phyloP scores from a whole-genome alignment of 1,284 basidiomycete genomes.

The Ganoderma sinense region DNA sequence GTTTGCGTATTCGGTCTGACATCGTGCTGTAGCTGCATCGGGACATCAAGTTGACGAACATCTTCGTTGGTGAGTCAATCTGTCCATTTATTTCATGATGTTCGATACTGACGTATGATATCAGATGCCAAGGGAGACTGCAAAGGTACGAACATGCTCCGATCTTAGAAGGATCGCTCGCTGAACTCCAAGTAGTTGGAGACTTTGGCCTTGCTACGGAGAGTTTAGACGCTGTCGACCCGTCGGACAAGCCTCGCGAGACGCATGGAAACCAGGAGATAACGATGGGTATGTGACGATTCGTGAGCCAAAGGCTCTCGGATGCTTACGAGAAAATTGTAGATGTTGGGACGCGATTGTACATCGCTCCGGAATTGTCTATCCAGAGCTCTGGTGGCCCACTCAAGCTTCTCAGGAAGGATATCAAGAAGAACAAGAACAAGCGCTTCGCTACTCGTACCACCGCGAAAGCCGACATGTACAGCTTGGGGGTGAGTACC shows the following conservation, averaged over 20 bases:
- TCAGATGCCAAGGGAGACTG: constrained; percentile 88
- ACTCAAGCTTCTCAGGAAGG: not conserved
- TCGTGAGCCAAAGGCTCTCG: not conserved
- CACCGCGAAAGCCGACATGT: constrained; percentile 93
- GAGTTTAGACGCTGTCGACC: constrained; percentile 78
- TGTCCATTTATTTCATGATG: constrained; percentile 1
- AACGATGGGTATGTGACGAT: constrained; percentile 64
- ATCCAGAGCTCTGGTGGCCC: constrained; percentile 47
- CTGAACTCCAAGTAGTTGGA: constrained; percentile 60
- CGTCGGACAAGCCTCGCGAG: constrained; percentile 58
- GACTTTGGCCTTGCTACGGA: constrained; percentile 95
- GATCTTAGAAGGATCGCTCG: not conserved
- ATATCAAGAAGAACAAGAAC: constrained; percentile 54
- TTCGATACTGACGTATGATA: not conserved
- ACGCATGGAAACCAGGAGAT: constrained; percentile 62
- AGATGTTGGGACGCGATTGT: constrained; percentile 93
- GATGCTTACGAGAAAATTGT: constrained; percentile 19
- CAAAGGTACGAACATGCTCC: constrained; percentile 62
- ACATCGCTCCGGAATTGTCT: constrained; percentile 89
- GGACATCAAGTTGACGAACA: constrained; percentile 93
- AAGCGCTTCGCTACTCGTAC: constrained; percentile 58
- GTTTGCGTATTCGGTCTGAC: constrained; percentile 13
- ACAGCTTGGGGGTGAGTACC: constrained; percentile 80
- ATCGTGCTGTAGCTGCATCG: constrained; percentile 72
- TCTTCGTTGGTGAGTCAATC: constrained; percentile 79